Conservation (phyloP, 1,139 yeast genomes). For the Yamadazyma friedrichii region DNA sequence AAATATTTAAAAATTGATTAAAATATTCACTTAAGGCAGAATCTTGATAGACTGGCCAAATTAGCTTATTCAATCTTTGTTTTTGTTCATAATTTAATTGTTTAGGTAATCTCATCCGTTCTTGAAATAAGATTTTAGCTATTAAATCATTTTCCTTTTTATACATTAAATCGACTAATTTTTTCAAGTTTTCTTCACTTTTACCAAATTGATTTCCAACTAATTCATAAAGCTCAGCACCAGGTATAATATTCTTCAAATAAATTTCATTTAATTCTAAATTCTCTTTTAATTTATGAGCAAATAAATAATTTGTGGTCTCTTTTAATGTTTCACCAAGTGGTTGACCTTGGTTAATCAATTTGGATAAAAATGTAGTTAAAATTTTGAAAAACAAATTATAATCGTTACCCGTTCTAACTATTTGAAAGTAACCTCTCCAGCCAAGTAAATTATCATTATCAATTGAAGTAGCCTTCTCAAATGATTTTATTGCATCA, state of each 20-base stretch:
- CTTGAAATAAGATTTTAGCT: conserved; percentile 27
- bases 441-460: conserved; percentile 64
- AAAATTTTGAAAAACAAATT: conserved; percentile 48
- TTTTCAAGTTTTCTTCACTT: conserved; percentile 45
- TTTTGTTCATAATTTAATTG: conserved; percentile 31
- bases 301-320: conserved; percentile 43
- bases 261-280: conserved; percentile 42
- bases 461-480: conserved; percentile 54
- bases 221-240: conserved; percentile 54
- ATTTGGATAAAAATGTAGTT: conserved; percentile 19
- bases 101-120: conserved; percentile 41
- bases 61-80: conserved; percentile 35
- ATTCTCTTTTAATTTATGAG: conserved; percentile 29
- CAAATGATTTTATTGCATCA: conserved; percentile 51
- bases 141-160: conserved; percentile 40
- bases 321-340: conserved; percentile 49
- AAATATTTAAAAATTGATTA: conserved; percentile 54
- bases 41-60: conserved; percentile 49
- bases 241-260: conserved; percentile 60
- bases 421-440: conserved; percentile 68
- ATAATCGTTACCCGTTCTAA: conserved; percentile 36
- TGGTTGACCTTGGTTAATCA: conserved; percentile 31
- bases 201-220: conserved; percentile 51
- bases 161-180: conserved; percentile 48
- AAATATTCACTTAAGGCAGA: conserved; percentile 57